Evolutionary conservation across 2,329 filamentous ascomycete genomes (phyloP).

Genomic region (Trematosphaeria pertusa): DNA sequence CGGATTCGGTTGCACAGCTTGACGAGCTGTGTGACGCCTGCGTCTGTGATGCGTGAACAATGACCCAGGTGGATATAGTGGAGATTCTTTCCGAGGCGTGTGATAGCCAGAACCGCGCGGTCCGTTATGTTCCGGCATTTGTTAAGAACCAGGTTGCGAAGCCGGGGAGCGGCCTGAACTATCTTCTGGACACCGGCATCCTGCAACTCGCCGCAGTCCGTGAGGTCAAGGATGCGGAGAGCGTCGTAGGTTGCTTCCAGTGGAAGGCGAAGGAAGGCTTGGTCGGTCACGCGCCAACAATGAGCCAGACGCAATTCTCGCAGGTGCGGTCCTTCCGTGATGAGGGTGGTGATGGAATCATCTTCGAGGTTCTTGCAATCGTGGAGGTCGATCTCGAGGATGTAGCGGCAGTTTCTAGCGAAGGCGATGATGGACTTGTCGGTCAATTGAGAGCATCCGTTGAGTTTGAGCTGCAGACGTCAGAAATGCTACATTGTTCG

Average conservation of each 20-base stretch:
- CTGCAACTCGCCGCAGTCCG: slow-evolving; percentile 82
- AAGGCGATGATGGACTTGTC: slow-evolving; percentile 85
- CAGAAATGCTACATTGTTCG: slow-evolving; percentile 26
- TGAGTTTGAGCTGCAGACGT: slow-evolving; percentile 79
- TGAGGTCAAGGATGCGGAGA: slow-evolving; percentile 90
- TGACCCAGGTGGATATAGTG: slow-evolving; percentile 97
- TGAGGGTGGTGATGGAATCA: slow-evolving; percentile 79
- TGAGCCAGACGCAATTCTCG: slow-evolving; percentile 87
- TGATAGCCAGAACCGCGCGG: slow-evolving; percentile 83
- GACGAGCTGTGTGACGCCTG: slow-evolving; percentile 83
- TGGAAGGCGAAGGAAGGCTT: slow-evolving; percentile 84
- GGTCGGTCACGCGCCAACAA: slow-evolving; percentile 83
- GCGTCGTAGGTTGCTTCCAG: slow-evolving; percentile 77
- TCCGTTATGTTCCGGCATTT: slow-evolving; percentile 96
- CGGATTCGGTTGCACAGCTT: slow-evolving; percentile 89
- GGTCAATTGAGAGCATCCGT: slow-evolving; percentile 85
- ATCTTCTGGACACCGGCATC: slow-evolving; percentile 90
- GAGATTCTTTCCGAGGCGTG: slow-evolving; percentile 89
- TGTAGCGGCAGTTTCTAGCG: slow-evolving; percentile 85
- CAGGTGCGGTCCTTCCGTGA: slow-evolving; percentile 80
- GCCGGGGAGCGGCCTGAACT: slow-evolving; percentile 80
- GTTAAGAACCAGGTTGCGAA: slow-evolving; percentile 90
- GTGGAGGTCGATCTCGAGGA: slow-evolving; percentile 95
- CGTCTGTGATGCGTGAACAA: slow-evolving; percentile 88
- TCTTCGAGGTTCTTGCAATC: slow-evolving; percentile 84